A percentile compares a stretch with the other conserved stretches of the same genome.
Conservation (phyloP, 1,139 yeast species). For the Geotrichum fermentans region DNA sequence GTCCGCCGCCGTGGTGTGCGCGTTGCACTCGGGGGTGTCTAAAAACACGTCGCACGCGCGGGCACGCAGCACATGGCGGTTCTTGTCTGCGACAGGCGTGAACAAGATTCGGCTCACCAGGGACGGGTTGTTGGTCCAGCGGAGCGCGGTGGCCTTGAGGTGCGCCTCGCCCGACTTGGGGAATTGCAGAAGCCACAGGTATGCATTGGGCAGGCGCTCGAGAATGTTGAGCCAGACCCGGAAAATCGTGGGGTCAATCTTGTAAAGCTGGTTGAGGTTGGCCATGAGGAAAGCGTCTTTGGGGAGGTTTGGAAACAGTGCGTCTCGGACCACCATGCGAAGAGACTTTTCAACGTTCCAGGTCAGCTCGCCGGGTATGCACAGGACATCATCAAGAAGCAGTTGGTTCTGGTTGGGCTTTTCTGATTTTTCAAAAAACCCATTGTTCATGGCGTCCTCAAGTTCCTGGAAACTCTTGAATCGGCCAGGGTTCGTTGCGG, state of each 20-base stretch:
- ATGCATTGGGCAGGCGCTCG: conserved; percentile 31
- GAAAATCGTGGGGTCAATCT: conserved; percentile 36
- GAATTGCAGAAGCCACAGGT: conserved; percentile 36
- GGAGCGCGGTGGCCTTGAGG: conserved; percentile 28
- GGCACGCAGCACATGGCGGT: conserved; percentile 33
- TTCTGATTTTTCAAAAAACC: neutral
- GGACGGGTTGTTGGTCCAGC: conserved; percentile 29
- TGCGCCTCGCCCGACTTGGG: conserved; percentile 34
- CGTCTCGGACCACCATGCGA: conserved; percentile 28
- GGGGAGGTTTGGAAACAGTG: conserved; percentile 32
- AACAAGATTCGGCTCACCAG: conserved; percentile 30
- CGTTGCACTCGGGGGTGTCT: conserved; percentile 39
- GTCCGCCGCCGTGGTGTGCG: conserved; percentile 40
- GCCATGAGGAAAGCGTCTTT: conserved; percentile 33
- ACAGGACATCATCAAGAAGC: conserved; percentile 11
- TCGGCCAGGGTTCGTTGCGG: neutral
- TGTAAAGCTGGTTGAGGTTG: conserved; percentile 38
- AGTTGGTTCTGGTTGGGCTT: neutral
- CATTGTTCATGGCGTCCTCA: conserved; percentile 4
- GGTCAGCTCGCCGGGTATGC: conserved; percentile 15
- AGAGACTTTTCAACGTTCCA: conserved; percentile 31
- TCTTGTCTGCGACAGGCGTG: conserved; percentile 37
- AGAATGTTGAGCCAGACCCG: conserved; percentile 34
- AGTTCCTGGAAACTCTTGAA: conserved; percentile 8
- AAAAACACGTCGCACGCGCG: conserved; percentile 35